Base-by-base conservation (phyloP, 176 grass and related monocot genomes). In the Miscanthus lutarioriparius region DNA sequence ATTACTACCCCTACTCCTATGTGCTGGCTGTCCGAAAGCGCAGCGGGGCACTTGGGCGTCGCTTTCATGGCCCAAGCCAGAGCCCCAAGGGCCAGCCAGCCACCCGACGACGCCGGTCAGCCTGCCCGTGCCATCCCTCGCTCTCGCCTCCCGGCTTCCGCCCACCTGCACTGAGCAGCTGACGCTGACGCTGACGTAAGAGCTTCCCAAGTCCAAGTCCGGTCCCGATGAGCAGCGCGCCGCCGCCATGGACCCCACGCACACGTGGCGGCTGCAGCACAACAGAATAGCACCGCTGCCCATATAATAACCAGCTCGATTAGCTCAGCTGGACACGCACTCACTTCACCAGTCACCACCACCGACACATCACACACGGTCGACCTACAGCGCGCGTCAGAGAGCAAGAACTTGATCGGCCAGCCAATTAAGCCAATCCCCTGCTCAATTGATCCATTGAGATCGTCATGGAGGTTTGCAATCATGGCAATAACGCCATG, bases 211-310 rank as follows among this genome's bases (percentile, higher is more conserved):
- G n/a, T n/a, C 54, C 20, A 2, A 26, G 62, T 67, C 43, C 27
- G 17, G 2, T 17, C 7, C 4, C 11, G 76, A 44, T 56, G 6
- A 35, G 64, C 56, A 14, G 33, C 39, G 30, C 64, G 44, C 26
- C 88, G 79, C 73, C 84, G 82, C 76, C 87, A 53, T 90, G 88
- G 83, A 90, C 66, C 72, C 83, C 83, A 82, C 77, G 25, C 33
- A 83, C 86, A 5, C 38, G 35, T 9, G 65, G 20, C 20, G 45
- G 7, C 27, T 2, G 41, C n/a, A 9, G 70, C 41, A 3, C 12
- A 16, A 3, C 40, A 11, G 40, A 44, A 20, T 53, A 6, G 51
- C 51, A 3, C 9, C 14, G 2, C 4, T 6, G 3, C 4, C 13
- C 53, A 90, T 90, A 90, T 83, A 17, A 90, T 83, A 17, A 28